Evolutionary conservation across 2,329 filamentous ascomycete genomes (phyloP), one percentile per base, ranked within the genome.

Genomic region (Thermothelomyces thermophilus): DNA sequence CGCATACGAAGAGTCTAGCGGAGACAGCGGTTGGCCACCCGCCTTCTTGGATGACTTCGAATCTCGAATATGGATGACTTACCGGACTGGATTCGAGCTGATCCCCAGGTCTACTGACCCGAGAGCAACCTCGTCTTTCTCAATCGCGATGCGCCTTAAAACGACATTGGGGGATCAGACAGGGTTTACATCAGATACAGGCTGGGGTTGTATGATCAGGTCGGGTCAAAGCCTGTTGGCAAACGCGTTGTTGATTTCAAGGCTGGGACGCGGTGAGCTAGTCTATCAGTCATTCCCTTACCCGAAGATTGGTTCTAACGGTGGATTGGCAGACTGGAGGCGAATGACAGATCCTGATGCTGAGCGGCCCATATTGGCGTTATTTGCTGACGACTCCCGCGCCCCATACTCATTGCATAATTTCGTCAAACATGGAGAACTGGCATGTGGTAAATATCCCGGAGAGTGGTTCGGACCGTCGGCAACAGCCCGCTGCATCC

Each of bases 401-500:
- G 90, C 93, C 3, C 88, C 90, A 0, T 97, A 95, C 64, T 97
- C 91, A 1, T 89, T 98, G 59, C 93, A 98, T 63, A 87, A 84
- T 54, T 98, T 98, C 62, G 93, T 98, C 31, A 76, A 84, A 46
- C 86, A 95, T 60, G 93, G 93, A 16, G 90, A 90, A 20, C 75
- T 79, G 31, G 84, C 86, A 2, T 98, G 93, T 67, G 90, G 89
- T 3, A 97, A 95, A 68, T 87, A 94, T 62, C 93, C 93, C 0
- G 93, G 93, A 33, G 89, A 97, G 69, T 98, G 93, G 93, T 98
- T 98, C 69, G 93, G 93, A 0, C 93, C 93, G n/a, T 96, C 90
- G 16, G 93, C 93, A 6, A 94, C 93, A 9, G 90, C 93, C 41
- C 82, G 85, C 50, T 97, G 93, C 66, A 96, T 98, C 58, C 85